Evolutionary conservation across 352 stramenopile genomes (phyloP).

Genomic region (Lagenidium sp.): DNA sequence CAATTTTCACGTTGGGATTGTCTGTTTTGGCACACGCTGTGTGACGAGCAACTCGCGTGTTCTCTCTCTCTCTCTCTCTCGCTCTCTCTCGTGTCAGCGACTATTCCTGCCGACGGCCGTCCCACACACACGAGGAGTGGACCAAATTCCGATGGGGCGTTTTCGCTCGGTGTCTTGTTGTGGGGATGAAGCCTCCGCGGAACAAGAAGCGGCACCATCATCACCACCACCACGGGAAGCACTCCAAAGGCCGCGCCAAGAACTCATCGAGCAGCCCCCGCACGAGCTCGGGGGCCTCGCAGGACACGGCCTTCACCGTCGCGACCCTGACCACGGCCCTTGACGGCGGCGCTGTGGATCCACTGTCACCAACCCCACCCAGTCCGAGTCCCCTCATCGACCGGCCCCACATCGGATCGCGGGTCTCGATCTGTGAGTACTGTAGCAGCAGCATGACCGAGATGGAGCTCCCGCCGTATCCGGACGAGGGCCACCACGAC

Average conservation of each 20-base stretch:
- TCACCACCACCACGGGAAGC: constrained; percentile 5
- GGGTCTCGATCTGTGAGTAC: constrained; percentile 10
- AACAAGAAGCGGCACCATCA: constrained; percentile 9
- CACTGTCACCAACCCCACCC: neutral
- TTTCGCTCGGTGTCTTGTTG: too few species aligned
- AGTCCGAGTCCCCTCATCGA: too few species aligned
- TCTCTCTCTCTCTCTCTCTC: neutral
- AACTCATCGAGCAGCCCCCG: neutral
- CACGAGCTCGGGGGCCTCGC: too few species aligned
- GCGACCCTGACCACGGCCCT: neutral
- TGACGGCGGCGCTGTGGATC: neutral
- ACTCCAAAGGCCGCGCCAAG: constrained; percentile 1
- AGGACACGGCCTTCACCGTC: too few species aligned
- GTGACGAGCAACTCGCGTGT: too few species aligned
- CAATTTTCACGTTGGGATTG: too few species aligned
- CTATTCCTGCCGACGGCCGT: too few species aligned
- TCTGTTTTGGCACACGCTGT: too few species aligned
- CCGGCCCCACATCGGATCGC: neutral
- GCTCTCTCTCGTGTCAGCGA: neutral
- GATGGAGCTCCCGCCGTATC: neutral
- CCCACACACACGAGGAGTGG: too few species aligned
- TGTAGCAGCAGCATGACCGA: constrained; percentile 2
- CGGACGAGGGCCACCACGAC: constrained; percentile 9
- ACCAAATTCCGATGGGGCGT: too few species aligned
- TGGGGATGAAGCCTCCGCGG: constrained; percentile 10